Evolutionary conservation across 2,329 filamentous ascomycete species (phyloP), one percentile per base, ranked within the genome.

Genomic region (Bipolaris cookei): DNA sequence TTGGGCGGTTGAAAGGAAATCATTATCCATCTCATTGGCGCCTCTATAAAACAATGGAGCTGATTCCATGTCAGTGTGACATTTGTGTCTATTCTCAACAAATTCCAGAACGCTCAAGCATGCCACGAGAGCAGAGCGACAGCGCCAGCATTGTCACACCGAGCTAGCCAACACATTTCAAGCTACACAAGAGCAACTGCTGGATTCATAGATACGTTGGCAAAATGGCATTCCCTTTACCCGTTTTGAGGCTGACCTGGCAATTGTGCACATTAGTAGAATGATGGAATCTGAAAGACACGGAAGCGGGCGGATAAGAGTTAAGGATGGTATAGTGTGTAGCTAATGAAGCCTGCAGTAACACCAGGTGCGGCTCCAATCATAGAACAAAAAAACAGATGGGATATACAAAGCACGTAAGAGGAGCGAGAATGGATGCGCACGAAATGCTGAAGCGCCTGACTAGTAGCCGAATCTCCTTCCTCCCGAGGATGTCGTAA

Each of bases 361-460:
- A 69, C 58, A 62, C 62, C 62, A 56, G 51, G 60, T 47, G 63
- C 46, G 66, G 63, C 65, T 62, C 58, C 58, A 64, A 64, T 68
- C 59, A 63, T 66, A 52, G 52, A 67, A 63, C 62, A 63, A 54
- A 50, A 68, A 69, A 63, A 64, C 59, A 61, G 46, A 62, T 46
- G 59, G 67, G 71, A 69, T 75, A 69, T 75, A 75, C 70, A 75
- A 60, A 65, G 61, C 62, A 56, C 54, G 51, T 56, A 58, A 55
- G 57, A 52, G 53, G 55, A 58, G 43, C 51, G 55, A 59, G 56
- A 52, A 48, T 54, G 50, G 49, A 57, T 49, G 56, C 50, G 47
- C 51, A 51, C 58, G 46, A 37, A 44, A 55, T 53, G 58, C 45
- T 58, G 51, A 42, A 45, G 57, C 51, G 58, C 59, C 58, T 51